Evolutionary conservation across 805 yeast genomes (phyloP).

Genomic region (Suhomyces xylopsoci): DNA sequence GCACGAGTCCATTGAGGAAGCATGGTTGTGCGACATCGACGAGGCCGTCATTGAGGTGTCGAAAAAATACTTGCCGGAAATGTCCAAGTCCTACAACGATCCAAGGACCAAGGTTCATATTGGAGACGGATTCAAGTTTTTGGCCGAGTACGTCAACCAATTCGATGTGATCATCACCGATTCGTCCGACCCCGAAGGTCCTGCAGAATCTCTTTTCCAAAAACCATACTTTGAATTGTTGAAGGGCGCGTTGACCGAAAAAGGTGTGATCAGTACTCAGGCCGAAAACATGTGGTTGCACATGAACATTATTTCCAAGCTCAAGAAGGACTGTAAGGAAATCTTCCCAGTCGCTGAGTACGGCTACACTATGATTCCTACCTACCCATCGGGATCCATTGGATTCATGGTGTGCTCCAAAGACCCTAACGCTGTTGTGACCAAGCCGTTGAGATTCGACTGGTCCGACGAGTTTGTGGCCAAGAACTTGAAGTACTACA

Average conservation of each 20-base stretch:
- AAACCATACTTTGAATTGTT: slow-evolving; percentile 85
- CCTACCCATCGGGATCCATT: slow-evolving; percentile 95
- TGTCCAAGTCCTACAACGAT: slow-evolving; percentile 80
- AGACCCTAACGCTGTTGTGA: slow-evolving; percentile 61
- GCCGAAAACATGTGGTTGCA: slow-evolving; percentile 96
- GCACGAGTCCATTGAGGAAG: slow-evolving; percentile 82
- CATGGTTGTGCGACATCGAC: slow-evolving; percentile 91
- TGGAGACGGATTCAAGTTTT: slow-evolving; percentile 97
- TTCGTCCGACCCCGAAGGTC: slow-evolving; percentile 98
- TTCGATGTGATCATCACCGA: slow-evolving; percentile 96
- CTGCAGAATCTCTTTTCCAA: slow-evolving; percentile 92
- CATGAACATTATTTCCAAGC: slow-evolving; percentile 74
- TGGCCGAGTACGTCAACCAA: slow-evolving; percentile 75
- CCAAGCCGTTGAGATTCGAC: slow-evolving; percentile 61
- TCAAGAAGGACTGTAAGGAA: slow-evolving; percentile 75
- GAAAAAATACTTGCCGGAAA: slow-evolving; percentile 81
- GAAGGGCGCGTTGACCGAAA: slow-evolving; percentile 81
- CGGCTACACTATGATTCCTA: slow-evolving; percentile 90
- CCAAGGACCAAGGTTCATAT: slow-evolving; percentile 89
- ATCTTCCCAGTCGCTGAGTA: slow-evolving; percentile 92
- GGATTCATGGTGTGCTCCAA: slow-evolving; percentile 97
- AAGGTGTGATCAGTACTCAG: slow-evolving; percentile 91
- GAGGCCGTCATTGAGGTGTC: slow-evolving; percentile 87
- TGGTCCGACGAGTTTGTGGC: slow-evolving; percentile 60
- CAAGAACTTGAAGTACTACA: slow-evolving; percentile 76